Conservation (phyloP, 108 stramenopile genomes). For the Thalassiosira profunda region DNA sequence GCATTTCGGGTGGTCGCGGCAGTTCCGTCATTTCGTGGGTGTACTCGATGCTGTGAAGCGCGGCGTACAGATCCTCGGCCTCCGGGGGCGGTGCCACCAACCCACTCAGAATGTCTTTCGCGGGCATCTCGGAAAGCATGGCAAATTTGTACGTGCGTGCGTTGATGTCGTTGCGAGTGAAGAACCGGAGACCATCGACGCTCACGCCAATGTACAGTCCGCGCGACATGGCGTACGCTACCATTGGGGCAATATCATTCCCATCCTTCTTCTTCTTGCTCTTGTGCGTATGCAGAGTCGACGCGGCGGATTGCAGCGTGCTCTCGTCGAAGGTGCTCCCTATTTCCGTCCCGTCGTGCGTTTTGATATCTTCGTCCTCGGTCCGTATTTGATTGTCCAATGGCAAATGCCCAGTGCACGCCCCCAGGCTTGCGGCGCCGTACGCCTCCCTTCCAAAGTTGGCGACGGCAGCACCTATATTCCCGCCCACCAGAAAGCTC, state of each 20-base stretch:
- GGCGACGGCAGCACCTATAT: conserved; percentile 83
- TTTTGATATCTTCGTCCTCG: no score
- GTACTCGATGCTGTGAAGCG: conserved; percentile 79
- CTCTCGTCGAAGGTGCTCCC: conserved; percentile 23
- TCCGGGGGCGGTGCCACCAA: conserved; percentile 77
- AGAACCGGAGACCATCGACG: conserved; percentile 84
- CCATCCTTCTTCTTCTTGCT: conserved; percentile 33
- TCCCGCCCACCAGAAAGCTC: conserved; percentile 78
- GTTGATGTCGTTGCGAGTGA: conserved; percentile 85
- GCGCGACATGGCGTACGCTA: conserved; percentile 89
- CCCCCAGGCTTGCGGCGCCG: conserved; percentile 79
- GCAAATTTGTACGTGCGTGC: conserved; percentile 77
- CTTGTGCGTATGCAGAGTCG: conserved; percentile 3
- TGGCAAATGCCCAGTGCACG: conserved; percentile 31
- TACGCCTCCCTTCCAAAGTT: conserved; percentile 81
- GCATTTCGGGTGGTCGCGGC: conserved; percentile 64
- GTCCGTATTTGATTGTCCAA: conserved; percentile 56
- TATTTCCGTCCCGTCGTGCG: conserved; percentile 52
- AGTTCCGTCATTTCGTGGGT: conserved; percentile 73
- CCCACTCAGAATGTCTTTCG: conserved; percentile 79
- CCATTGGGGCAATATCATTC: conserved; percentile 74
- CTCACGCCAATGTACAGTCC: conserved; percentile 90
- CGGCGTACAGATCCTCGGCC: conserved; percentile 82
- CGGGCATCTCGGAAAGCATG: conserved; percentile 52
- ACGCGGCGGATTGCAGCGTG: conserved; percentile 8